Base-by-base conservation (phyloP, 352 stramenopile species). In the Phytophthora chlamydospora region DNA sequence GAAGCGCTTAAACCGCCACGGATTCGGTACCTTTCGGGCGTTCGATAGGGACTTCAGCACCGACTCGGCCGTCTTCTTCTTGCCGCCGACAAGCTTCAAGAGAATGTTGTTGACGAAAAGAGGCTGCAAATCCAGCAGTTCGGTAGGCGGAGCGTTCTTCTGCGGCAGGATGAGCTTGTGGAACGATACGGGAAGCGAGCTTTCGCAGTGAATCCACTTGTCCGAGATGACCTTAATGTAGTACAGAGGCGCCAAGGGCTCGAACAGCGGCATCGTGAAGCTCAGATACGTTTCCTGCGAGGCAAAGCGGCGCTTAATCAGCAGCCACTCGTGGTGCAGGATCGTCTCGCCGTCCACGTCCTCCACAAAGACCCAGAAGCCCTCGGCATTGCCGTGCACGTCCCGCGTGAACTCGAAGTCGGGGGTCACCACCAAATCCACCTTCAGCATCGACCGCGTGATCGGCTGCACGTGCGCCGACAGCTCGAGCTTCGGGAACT, bases 321-420 rank as follows among this genome's bases (percentile, higher is more conserved):
- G 69, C 50, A 99, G 96, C 69, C 91, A 95, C 78, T 99, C 97
- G 75, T 99, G 88, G 63, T 99, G 97, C 35, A 99, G 78, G 64
- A 99, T 98, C n/a, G 83, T 95, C 62, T 99, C 96, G 17, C 95
- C 93, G 62, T 99, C 98, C 2, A 99, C 97, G 76, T 99, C 98
- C 56, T 99, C 96, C 3, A 99, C 96, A 58, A 99, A 89, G 29
- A 99, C 84, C 81, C 98, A 98, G 65, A 99, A 99, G 2, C 97
- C 83, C 55, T 99, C 92, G 11, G 89, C 78, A 63, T 98, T 97
- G 31, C 97, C 97, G 78, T 99, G 97, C 12, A 99, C 79, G 45
- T 98, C 96, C 6, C 88, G 73, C 50, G 98, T 97, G 61, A 98
- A 99, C 48, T 99, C 81, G 66, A 99, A 99, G 71, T 99, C 97